These are phyloP conservation scores for Trebouxiophyceae sp. DNA, from an alignment of 163 green algal species.

Conservation along the genomic window DNA sequence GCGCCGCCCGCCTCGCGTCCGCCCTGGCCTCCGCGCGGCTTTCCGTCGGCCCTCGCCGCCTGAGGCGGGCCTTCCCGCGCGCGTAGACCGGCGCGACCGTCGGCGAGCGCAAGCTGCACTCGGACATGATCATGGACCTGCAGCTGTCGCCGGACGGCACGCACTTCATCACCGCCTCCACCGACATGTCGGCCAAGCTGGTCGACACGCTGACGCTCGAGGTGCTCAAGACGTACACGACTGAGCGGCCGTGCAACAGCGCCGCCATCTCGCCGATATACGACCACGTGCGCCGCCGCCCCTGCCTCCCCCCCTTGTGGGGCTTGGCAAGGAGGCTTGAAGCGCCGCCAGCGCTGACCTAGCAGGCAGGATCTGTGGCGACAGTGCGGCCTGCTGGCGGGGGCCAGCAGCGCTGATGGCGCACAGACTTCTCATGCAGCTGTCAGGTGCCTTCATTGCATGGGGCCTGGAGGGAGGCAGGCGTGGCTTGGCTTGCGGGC, in stretches of 20 bases:
- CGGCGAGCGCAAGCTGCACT: conserved; percentile 55
- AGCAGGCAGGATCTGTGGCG: too few relatives aligned
- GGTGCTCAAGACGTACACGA: conserved; percentile 89
- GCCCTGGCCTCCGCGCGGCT: too few relatives aligned
- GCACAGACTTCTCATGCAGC: too few relatives aligned
- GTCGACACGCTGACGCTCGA: conserved; percentile 51
- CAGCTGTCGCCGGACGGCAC: conserved; percentile 68
- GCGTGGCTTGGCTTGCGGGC: too few relatives aligned
- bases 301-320: neutral
- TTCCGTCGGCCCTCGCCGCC: too few relatives aligned
- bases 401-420: neutral
- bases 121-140: conserved; percentile 45
- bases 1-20: too few relatives aligned
- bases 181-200: conserved; percentile 71
- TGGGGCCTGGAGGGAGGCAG: too few relatives aligned
- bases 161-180: conserved; percentile 89
- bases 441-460: too few relatives aligned
- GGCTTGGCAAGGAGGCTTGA: too few relatives aligned
- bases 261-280: conserved; percentile 87
- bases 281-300: conserved; percentile 79
- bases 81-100: conserved; percentile 65
- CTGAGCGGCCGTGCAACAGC: conserved; percentile 79
- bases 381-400: too few relatives aligned
- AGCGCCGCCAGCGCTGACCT: too few relatives aligned
- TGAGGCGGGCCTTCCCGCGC: too few relatives aligned